Evolutionary conservation across 176 grass and related monocot genomes (phyloP).

Genomic region (Musa schizocarpa): DNA sequence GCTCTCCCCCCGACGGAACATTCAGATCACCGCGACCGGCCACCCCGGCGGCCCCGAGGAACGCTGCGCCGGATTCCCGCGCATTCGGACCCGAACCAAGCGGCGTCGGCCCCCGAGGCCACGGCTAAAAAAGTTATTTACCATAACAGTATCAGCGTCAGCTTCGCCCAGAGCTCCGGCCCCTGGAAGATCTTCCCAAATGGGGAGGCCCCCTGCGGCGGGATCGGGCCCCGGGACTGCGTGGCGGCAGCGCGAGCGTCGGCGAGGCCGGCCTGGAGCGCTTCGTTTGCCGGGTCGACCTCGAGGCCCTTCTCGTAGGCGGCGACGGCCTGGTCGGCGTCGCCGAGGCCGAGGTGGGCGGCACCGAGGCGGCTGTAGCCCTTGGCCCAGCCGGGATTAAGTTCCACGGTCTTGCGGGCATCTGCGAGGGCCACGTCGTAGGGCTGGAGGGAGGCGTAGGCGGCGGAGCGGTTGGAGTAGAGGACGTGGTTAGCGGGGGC

Average conservation of each 20-base stretch:
- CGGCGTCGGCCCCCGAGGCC: too few species aligned
- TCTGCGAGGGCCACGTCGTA: constrained; percentile 74
- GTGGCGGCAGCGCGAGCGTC: constrained; percentile 48
- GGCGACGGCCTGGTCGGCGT: constrained; percentile 36
- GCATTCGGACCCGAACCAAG: too few species aligned
- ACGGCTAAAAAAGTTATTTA: too few species aligned
- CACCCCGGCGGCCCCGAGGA: too few species aligned
- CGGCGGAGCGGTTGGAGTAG: constrained; percentile 97
- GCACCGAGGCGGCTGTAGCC: constrained; percentile 91
- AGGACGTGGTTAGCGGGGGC: constrained; percentile 33
- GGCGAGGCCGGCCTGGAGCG: constrained; percentile 56
- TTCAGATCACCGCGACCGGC: too few species aligned
- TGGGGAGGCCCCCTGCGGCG: constrained; percentile 21
- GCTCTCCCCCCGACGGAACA: too few species aligned
- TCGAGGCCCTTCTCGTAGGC: constrained; percentile 87
- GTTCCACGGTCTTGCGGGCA: constrained; percentile 73
- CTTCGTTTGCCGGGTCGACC: constrained; percentile 66
- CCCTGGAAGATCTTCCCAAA: constrained; percentile 87
- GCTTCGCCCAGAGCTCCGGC: constrained; percentile 90
- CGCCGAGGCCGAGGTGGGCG: constrained; percentile 65
- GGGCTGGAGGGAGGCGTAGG: constrained; percentile 76
- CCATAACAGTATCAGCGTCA: constrained; percentile 70
- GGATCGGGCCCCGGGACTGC: constrained; percentile 15
- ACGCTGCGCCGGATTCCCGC: too few species aligned
- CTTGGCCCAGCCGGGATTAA: constrained; percentile 97